phyloP scores from a whole-genome alignment of 2,329 filamentous ascomycete species.

The Fusarium anguioides region DNA sequence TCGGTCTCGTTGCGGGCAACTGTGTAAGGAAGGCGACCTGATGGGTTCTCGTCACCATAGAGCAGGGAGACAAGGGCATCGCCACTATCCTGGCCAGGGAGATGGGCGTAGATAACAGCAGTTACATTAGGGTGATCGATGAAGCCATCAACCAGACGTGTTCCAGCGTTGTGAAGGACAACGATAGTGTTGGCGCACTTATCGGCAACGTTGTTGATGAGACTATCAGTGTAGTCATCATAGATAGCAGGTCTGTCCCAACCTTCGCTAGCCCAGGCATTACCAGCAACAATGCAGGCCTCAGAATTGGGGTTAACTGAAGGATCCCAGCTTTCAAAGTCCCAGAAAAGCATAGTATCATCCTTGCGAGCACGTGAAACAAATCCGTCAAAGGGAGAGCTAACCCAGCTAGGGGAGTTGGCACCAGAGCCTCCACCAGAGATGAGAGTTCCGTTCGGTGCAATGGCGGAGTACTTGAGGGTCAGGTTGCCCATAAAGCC shows the following conservation, averaged over 20 bases:
- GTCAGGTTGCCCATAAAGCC: conserved; percentile 7
- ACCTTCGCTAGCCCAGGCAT: conserved; percentile 81
- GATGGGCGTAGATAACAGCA: conserved; percentile 69
- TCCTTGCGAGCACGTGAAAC: background rate
- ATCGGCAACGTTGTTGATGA: conserved; percentile 68
- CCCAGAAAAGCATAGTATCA: background rate
- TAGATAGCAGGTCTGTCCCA: conserved; percentile 73
- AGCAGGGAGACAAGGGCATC: conserved; percentile 65
- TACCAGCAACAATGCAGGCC: conserved; percentile 85
- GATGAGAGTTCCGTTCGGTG: conserved; percentile 1
- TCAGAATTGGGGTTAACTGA: conserved; percentile 46
- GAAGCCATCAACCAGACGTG: conserved; percentile 61
- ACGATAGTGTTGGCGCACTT: conserved; percentile 73
- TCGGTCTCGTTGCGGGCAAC: conserved; percentile 60
- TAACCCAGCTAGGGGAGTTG: background rate
- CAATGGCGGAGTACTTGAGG: background rate
- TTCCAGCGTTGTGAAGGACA: conserved; percentile 71
- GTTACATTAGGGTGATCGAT: conserved; percentile 73
- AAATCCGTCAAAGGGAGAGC: conserved; percentile 5
- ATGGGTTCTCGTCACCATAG: conserved; percentile 66
- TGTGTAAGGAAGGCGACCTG: conserved; percentile 72
- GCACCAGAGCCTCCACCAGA: conserved; percentile 17
- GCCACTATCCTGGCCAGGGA: conserved; percentile 74
- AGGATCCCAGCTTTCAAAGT: conserved; percentile 13
- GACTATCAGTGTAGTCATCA: conserved; percentile 73